phyloP scores from a whole-genome alignment of 1,139 yeast species.

The Suhomyces bribrorum region DNA sequence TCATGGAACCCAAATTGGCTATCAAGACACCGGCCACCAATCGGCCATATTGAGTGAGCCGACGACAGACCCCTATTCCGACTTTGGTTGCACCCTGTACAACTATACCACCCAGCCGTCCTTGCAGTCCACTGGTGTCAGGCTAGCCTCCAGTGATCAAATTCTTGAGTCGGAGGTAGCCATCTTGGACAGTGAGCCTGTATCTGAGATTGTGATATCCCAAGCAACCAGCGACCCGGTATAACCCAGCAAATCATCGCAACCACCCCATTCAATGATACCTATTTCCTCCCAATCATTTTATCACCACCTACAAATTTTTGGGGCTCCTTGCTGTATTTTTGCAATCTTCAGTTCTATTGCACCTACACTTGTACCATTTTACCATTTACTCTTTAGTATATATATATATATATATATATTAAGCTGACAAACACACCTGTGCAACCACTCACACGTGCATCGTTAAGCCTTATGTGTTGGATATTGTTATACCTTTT shows the following conservation, averaged over 20 bases:
- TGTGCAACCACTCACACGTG: no score
- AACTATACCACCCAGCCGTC: neutral
- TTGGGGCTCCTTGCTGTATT: no score
- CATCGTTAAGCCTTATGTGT: no score
- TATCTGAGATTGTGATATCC: neutral
- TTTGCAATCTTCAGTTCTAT: no score
- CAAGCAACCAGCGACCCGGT: neutral
- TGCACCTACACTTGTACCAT: no score
- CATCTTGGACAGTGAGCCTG: neutral
- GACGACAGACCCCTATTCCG: neutral
- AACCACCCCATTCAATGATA: no score
- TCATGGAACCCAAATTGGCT: conserved; percentile 4
- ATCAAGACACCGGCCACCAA: neutral
- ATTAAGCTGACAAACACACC: no score
- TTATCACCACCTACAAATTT: no score
- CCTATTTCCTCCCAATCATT: no score
- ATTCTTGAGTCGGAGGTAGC: neutral
- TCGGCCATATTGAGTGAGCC: neutral
- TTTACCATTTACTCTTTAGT: no score
- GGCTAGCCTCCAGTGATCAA: neutral
- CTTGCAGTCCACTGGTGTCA: neutral
- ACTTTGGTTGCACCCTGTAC: neutral
- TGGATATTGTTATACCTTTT: no score
- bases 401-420: no score
- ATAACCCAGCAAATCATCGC: neutral